Evolutionary conservation across 164 flowering plant species (phyloP).

Genomic region (Vitis rotundifolia): DNA sequence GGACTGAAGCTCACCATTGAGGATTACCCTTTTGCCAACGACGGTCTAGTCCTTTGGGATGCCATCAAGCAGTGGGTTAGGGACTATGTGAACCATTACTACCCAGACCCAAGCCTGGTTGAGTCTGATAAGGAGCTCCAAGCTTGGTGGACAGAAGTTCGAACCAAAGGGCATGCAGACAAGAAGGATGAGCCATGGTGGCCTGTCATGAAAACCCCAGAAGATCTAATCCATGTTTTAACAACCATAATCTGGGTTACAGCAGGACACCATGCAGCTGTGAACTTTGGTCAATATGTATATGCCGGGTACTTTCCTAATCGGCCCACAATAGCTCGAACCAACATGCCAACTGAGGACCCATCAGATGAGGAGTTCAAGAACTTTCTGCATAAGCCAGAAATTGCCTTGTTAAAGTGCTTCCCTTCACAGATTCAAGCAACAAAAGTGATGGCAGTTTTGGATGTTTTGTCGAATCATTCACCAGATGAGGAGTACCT

Average conservation of each 20-base stretch:
- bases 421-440: constrained; percentile 7
- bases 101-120: constrained; percentile 10
- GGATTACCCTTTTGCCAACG: constrained; percentile 29
- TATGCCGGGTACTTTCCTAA: constrained; percentile 18
- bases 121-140: constrained; percentile 21
- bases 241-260: constrained; percentile 34
- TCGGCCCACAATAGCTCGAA: constrained; percentile 9
- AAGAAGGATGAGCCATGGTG: constrained; percentile 42
- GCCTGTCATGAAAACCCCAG: constrained; percentile 26
- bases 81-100: constrained; percentile 23
- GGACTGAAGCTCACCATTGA: constrained; percentile 24
- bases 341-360: constrained; percentile 5
- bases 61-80: constrained; percentile 20
- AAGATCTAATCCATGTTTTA: constrained; percentile 19
- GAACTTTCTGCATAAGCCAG: constrained; percentile 1
- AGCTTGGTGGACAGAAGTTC: constrained; percentile 30
- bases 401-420: not conserved
- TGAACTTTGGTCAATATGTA: constrained; percentile 28
- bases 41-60: constrained; percentile 7
- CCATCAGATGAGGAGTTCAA: not conserved
- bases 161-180: constrained; percentile 36
- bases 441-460: constrained; percentile 10
- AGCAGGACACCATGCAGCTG: constrained; percentile 31
- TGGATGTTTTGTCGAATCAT: constrained; percentile 8
- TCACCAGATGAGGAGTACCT: constrained; percentile 1